phyloP scores from a whole-genome alignment of 2,329 filamentous ascomycete species.

The Fusarium xyrophilum region DNA sequence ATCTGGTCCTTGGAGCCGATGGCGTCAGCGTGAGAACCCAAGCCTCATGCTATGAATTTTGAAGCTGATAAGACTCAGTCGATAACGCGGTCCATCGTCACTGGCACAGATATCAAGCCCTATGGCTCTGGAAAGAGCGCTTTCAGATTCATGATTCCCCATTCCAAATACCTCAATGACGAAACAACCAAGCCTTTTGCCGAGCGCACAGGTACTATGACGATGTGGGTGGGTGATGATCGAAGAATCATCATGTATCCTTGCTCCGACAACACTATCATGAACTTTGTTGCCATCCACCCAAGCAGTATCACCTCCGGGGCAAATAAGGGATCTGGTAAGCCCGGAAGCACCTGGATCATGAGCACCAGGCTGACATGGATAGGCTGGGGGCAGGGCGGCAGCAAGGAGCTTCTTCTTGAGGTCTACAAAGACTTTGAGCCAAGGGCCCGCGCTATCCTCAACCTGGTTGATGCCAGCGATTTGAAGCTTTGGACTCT shows the following conservation, averaged over 20 bases:
- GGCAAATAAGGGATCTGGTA: constrained; percentile 11
- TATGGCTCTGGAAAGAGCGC: constrained; percentile 60
- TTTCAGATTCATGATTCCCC: constrained; percentile 60
- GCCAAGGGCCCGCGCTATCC: constrained; percentile 48
- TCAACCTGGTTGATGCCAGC: constrained; percentile 52
- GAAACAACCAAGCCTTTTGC: constrained; percentile 25
- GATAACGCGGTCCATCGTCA: constrained; percentile 37
- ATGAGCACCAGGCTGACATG: not conserved
- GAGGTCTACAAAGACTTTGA: constrained; percentile 53
- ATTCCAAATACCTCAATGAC: constrained; percentile 44
- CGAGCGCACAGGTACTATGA: constrained; percentile 18
- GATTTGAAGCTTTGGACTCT: constrained; percentile 64
- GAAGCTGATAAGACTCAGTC: constrained; percentile 6
- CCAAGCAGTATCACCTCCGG: constrained; percentile 41
- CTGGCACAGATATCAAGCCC: constrained; percentile 39
- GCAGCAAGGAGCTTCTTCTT: constrained; percentile 47
- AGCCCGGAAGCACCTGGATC: rapidly evolving
- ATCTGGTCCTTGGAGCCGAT: constrained; percentile 62
- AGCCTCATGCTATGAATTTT: rapidly evolving
- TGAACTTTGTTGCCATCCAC: constrained; percentile 62
- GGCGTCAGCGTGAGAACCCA: constrained; percentile 53
- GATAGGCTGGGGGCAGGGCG: constrained; percentile 51
- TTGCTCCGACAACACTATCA: constrained; percentile 50
- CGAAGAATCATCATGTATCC: constrained; percentile 57
- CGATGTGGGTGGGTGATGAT: constrained; percentile 52